Evolutionary conservation across 768 basidiomycete species (phyloP).

Genomic region (Neoboletus magnificus): DNA sequence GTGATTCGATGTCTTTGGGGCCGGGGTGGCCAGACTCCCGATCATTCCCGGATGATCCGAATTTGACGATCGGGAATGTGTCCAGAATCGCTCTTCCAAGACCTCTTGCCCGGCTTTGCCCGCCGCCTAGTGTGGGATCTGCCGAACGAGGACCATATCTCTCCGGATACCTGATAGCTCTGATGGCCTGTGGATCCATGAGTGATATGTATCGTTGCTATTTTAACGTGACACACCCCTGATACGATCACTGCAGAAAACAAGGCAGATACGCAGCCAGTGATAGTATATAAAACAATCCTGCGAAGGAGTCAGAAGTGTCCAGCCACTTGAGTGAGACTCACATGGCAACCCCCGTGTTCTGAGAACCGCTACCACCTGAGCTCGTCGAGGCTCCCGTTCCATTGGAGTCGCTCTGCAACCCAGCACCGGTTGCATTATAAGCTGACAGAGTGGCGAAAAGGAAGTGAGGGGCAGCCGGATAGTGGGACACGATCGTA

Average conservation of each 20-base stretch:
- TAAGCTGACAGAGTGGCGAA: slow-evolving; percentile 65
- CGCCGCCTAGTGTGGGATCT: slow-evolving; percentile 26
- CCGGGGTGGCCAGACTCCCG: slow-evolving; percentile 7
- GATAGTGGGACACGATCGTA: slow-evolving; percentile 41
- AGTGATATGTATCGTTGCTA: neutral
- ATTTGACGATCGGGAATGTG: slow-evolving; percentile 93
- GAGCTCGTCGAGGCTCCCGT: slow-evolving; percentile 13
- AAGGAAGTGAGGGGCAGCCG: slow-evolving; percentile 56
- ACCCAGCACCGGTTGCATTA: slow-evolving; percentile 48
- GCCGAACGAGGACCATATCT: slow-evolving; percentile 77
- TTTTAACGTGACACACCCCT: slow-evolving; percentile 51
- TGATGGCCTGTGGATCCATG: slow-evolving; percentile 53
- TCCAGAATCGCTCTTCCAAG: slow-evolving; percentile 91
- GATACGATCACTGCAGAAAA: slow-evolving; percentile 84
- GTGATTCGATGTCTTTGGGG: slow-evolving; percentile 34
- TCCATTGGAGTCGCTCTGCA: slow-evolving; percentile 20
- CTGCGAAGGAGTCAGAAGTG: slow-evolving; percentile 29
- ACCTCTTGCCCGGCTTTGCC: slow-evolving; percentile 75
- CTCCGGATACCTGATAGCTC: slow-evolving; percentile 87
- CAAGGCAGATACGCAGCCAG: slow-evolving; percentile 81
- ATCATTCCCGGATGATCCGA: slow-evolving; percentile 40
- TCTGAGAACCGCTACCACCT: slow-evolving; percentile 21
- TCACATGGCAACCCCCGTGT: slow-evolving; percentile 77
- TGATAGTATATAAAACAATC: slow-evolving; percentile 85
- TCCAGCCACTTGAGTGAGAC: slow-evolving; percentile 14